A percentile compares a stretch with the other conserved stretches of the same genome.
These are phyloP conservation scores for Xylariaceae sp. DNA, from an alignment of 2,329 filamentous ascomycete genomes.

Conservation along the genomic window DNA sequence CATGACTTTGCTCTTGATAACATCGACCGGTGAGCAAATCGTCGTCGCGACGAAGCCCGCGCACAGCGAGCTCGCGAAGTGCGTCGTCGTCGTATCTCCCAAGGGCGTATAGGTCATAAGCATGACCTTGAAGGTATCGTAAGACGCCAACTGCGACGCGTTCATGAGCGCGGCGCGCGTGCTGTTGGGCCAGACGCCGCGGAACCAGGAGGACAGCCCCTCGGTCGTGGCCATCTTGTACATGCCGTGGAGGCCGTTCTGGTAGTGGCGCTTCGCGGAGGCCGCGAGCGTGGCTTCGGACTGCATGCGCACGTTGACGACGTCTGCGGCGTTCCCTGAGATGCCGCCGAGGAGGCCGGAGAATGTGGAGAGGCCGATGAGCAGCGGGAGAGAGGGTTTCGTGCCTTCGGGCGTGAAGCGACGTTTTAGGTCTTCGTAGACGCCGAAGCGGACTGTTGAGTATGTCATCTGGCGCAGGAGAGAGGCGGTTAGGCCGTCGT, in stretches of 20 bases:
- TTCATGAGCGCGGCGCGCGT: conserved; percentile 85
- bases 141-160: conserved; percentile 75
- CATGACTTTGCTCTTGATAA: conserved; percentile 89
- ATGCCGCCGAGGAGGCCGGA: conserved; percentile 88
- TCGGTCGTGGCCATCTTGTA: conserved; percentile 84
- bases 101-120: conserved; percentile 64
- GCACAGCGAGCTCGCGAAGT: conserved; percentile 73
- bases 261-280: conserved; percentile 78
- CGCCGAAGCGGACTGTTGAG: conserved; percentile 90
- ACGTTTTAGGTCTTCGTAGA: conserved; percentile 90
- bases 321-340: conserved; percentile 90
- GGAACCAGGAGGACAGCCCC: conserved; percentile 71
- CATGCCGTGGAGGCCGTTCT: conserved; percentile 81
- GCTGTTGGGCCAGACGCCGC: conserved; percentile 80
- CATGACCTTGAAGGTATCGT: conserved; percentile 74
- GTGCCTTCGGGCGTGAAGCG: conserved; percentile 48
- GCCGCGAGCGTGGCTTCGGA: conserved; percentile 76
- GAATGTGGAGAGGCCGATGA: conserved; percentile 75
- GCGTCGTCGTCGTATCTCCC: conserved; percentile 67
- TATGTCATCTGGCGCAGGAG: conserved; percentile 93
- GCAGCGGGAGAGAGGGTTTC: conserved; percentile 65
- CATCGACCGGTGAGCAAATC: conserved; percentile 79
- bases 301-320: conserved; percentile 98
- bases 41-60: conserved; percentile 82
- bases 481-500: conserved; percentile 87